These are phyloP conservation scores for Botrytis fragariae DNA, from an alignment of 2,329 filamentous ascomycete genomes.

Conservation along the genomic window DNA sequence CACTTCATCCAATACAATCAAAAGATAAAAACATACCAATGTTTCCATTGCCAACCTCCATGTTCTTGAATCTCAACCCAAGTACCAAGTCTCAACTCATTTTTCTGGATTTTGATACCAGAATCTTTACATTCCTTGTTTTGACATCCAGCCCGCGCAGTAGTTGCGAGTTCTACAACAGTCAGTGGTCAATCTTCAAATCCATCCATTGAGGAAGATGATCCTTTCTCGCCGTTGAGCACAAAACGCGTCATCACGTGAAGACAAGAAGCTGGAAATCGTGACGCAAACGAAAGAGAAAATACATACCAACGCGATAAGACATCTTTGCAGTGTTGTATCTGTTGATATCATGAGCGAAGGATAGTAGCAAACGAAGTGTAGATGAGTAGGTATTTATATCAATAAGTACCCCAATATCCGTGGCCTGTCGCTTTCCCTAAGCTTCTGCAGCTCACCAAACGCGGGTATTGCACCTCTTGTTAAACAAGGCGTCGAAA, in stretches of 20 bases:
- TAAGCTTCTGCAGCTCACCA: background rate
- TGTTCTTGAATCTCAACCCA: slow-evolving; percentile 62
- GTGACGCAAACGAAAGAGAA: slow-evolving; percentile 14
- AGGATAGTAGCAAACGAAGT: background rate
- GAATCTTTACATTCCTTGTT: slow-evolving; percentile 68
- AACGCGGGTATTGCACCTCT: background rate
- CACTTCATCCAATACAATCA: background rate
- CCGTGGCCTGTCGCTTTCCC: background rate
- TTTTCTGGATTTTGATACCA: slow-evolving; percentile 71
- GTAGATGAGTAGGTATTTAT: background rate
- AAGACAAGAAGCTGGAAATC: slow-evolving; percentile 7
- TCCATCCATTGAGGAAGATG: background rate
- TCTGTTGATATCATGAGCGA: slow-evolving; percentile 8
- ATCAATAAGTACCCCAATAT: background rate
- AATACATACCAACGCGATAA: slow-evolving; percentile 39
- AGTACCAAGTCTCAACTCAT: slow-evolving; percentile 71
- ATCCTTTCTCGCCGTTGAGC: background rate
- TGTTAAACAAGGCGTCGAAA: background rate
- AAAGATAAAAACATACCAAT: slow-evolving; percentile 64
- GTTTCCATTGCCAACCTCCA: slow-evolving; percentile 73
- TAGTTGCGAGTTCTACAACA: slow-evolving; percentile 65
- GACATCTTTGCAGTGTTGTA: slow-evolving; percentile 28
- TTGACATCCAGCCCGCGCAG: slow-evolving; percentile 71
- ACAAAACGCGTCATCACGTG: slow-evolving; percentile 33
- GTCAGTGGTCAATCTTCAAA: slow-evolving; percentile 10